Evolutionary conservation across 139 green algal species (phyloP).

Genomic region (Chlamydomonas schloesseri): DNA sequence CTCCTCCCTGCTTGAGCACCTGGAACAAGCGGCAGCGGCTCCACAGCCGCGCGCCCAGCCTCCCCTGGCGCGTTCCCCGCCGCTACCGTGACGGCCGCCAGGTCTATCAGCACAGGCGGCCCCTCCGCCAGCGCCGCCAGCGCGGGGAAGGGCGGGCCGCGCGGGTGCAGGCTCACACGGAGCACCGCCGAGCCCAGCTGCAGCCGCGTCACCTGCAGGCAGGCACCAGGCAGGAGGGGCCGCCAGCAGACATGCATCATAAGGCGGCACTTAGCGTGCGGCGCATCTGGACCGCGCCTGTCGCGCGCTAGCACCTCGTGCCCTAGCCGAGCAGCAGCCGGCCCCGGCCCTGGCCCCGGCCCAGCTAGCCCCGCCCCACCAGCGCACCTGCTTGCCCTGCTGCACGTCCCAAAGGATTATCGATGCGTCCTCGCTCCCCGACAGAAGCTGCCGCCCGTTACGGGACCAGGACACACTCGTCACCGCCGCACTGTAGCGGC

Average conservation of each 20-base stretch:
- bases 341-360: no score
- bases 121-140: conserved; percentile 63
- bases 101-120: conserved; percentile 65
- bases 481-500: conserved; percentile 58
- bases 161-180: conserved; percentile 7
- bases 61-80: no score
- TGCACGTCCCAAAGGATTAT: conserved; percentile 81
- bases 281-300: no score
- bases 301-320: no score
- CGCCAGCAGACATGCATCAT: no score
- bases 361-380: no score
- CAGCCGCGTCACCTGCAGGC: neutral
- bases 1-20: no score
- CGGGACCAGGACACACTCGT: conserved; percentile 80
- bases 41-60: no score
- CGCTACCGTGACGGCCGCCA: conserved; percentile 19
- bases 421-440: conserved; percentile 59
- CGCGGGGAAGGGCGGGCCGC: conserved; percentile 24
- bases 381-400: conserved; percentile 41
- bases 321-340: no score
- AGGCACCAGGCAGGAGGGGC: no score
- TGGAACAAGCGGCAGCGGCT: no score
- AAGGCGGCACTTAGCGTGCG: no score
- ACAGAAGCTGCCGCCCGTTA: conserved; percentile 74
- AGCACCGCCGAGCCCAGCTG: neutral